Evolutionary conservation across 345 rosid species (phyloP), one percentile per base, ranked within the genome.

Genomic region (Sonneratia alba): DNA sequence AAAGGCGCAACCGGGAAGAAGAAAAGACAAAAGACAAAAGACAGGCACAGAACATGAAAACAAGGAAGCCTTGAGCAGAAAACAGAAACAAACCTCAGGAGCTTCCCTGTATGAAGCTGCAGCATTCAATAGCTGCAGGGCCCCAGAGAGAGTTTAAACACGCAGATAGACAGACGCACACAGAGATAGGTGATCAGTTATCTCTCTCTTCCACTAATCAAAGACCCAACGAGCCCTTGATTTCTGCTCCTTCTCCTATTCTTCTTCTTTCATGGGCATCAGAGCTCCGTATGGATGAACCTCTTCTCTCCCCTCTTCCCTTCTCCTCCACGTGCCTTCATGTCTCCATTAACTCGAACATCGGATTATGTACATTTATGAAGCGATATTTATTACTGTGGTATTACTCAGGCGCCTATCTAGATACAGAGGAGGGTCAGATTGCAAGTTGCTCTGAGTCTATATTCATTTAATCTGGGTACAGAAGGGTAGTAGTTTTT

Each of bases 91-190:
- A 49, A 61, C 65, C 65, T 61, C 36, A 61, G 36, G 65, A 22
- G 65, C 65, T 43, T 63, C 68, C 34, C 45, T 64, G 69, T 63
- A 59, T 72, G 74, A 72, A 72, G 65, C 65, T 19, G 65, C 65
- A 61, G 56, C 18, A 61, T 6, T 13, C 65, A 61, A 61, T 32
- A 61, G 65, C 74, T 62, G 36, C 38, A 72, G 51, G 34, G 24
- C n/a, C 49, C 7, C 56, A 72, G 43, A 59, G 67, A 59, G 57
- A 37, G 66, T 27, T 56, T 1, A 71, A 12, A 9, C 49, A 40
- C 19, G 10, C n/a, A 55, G 45, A 55, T 0, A 27, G 32, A 27
- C 32, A 27, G 32, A 27, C 32, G 32, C 32, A 27, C 32, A 27
- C 56, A 72, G 43, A 59, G 67, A 59, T 27, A 37, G 10, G 10